Conservation (phyloP, 2,329 filamentous ascomycete species). For the Fusarium sp. region DNA sequence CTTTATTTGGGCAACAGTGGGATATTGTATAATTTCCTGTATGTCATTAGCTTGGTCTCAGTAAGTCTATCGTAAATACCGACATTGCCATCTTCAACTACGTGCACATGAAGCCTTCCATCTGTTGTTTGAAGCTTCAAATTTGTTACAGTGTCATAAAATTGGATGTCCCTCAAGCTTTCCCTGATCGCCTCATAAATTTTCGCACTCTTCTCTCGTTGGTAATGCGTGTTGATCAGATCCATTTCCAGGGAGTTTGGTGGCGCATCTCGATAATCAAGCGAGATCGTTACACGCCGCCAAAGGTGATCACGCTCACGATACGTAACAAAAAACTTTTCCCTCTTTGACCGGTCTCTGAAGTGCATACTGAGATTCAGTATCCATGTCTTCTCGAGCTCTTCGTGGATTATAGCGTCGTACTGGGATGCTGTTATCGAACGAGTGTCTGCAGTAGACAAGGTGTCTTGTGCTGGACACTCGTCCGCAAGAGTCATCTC, state of each 20-base stretch:
- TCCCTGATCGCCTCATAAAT: conserved; percentile 96
- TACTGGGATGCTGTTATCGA: conserved; percentile 66
- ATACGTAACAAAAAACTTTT: conserved; percentile 98
- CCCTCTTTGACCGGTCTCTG: conserved; percentile 87
- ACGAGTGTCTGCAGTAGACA: conserved; percentile 54
- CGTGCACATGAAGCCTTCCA: conserved; percentile 91
- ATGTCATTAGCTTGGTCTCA: conserved; percentile 24
- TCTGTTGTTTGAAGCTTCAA: conserved; percentile 91
- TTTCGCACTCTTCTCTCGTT: conserved; percentile 89
- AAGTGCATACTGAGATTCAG: conserved; percentile 99
- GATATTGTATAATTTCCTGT: conserved; percentile 90
- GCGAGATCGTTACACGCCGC: conserved; percentile 90
- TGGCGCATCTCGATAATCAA: conserved; percentile 87
- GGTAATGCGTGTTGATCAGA: conserved; percentile 79
- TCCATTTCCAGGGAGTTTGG: conserved; percentile 87
- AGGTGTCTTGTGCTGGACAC: conserved; percentile 43
- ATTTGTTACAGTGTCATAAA: conserved; percentile 96
- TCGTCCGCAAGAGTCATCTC: conserved; percentile 37
- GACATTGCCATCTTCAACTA: conserved; percentile 92
- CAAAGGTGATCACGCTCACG: conserved; percentile 82
- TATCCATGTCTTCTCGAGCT: conserved; percentile 92
- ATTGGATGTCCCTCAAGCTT: conserved; percentile 91
- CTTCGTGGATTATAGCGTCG: conserved; percentile 75
- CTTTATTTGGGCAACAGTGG: conserved; percentile 75
- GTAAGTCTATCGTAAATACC: conserved; percentile 44